Evolutionary conservation across 2,329 filamentous ascomycete genomes (phyloP), one percentile per base, ranked within the genome.

Genomic region (Neonectria punicea): DNA sequence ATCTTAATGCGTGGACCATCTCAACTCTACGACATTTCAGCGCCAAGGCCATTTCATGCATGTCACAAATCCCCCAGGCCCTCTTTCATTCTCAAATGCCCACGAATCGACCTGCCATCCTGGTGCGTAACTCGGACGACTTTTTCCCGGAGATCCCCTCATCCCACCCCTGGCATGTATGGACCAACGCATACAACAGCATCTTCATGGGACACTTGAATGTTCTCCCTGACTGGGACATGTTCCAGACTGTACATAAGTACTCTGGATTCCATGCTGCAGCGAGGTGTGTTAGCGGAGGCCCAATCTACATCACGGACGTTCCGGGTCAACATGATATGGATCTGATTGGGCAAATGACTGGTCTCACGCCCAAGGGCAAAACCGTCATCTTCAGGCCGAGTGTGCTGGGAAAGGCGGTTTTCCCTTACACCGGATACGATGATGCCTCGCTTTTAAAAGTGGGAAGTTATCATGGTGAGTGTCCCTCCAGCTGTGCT

Each of bases 261-360:
- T 97, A 93, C 77, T 92, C 92, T 0, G 87, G 86, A 0, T 97
- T 96, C 76, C 96, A 99, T 72, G 96, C 93, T 5, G 95, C 96
- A 1, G 94, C 94, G 2, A 87, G 96, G 51, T 97, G 93, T 77
- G 84, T 99, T 10, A 94, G 91, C 53, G 96, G 96, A 9, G 96
- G 96, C 0, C 96, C 95, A 0, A 91, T 99, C 44, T 98, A 97
- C 73, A 94, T 99, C 76, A 98, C 95, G 0, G 96, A 99, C 78
- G 87, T 89, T 0, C 95, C 95, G 0, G 94, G 93, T 0, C 81
- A 93, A 65, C 93, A 98, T 77, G 86, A 97, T 73, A 74, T 94
- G 32, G 80, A 85, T 6, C 79, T 99, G 16, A 92, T 99, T 65
- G 80, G 85, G 30, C 90, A 97, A 76, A 94, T 98, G 86, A 94